phyloP scores from a whole-genome alignment of 257 asterid genomes.

The Asclepias syriaca region DNA sequence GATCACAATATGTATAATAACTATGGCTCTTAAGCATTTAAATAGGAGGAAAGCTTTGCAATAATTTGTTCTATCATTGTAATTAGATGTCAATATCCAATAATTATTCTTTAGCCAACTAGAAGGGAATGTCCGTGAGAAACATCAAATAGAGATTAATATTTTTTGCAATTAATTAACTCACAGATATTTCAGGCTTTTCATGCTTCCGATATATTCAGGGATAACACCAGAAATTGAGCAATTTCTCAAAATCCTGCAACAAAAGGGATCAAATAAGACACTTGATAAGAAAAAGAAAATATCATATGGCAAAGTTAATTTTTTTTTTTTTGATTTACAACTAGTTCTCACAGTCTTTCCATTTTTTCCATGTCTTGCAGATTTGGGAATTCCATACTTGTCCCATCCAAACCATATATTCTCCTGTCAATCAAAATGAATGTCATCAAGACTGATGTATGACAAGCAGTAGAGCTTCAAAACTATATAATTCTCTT shows the following conservation, averaged over 20 bases:
- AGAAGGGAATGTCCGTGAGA: neutral
- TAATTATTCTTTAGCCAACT: neutral
- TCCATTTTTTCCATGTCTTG: slow-evolving; percentile 18
- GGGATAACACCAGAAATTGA: slow-evolving; percentile 67
- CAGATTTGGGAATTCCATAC: slow-evolving; percentile 51
- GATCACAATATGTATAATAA: neutral
- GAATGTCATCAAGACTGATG: neutral
- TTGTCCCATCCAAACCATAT: slow-evolving; percentile 50
- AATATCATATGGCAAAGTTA: neutral
- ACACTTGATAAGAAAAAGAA: slow-evolving; percentile 8
- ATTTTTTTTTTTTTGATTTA: neutral
- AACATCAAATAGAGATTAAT: neutral
- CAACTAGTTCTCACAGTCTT: slow-evolving; percentile 44
- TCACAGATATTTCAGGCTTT: slow-evolving; percentile 41
- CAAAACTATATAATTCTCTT: neutral
- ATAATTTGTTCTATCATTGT: neutral
- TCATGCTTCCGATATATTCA: slow-evolving; percentile 32
- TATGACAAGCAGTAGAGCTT: neutral
- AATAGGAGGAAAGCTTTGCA: neutral
- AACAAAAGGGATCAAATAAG: slow-evolving; percentile 20
- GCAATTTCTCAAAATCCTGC: slow-evolving; percentile 79
- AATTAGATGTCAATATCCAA: neutral
- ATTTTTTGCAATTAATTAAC: slow-evolving; percentile 16
- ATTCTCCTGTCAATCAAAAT: slow-evolving; percentile 56
- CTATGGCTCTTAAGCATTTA: neutral